These are phyloP conservation scores for Emmonsia crescens DNA, from an alignment of 2,329 filamentous ascomycete species.

Conservation along the genomic window DNA sequence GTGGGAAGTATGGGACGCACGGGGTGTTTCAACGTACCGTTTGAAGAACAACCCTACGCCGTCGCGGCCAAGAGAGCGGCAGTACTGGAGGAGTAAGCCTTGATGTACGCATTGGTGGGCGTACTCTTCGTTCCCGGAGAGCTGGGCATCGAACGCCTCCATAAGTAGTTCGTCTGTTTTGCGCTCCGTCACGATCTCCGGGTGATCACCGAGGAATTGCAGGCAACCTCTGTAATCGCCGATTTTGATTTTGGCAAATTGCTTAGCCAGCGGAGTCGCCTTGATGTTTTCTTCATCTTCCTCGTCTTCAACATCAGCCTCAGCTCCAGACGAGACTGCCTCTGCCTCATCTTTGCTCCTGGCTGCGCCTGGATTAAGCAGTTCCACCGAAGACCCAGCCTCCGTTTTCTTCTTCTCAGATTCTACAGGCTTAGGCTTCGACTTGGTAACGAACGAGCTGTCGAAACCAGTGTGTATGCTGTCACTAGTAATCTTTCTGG, in stretches of 20 bases:
- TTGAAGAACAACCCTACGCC: slow-evolving; percentile 93
- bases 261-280: slow-evolving; percentile 64
- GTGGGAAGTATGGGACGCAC: not conserved
- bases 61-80: slow-evolving; percentile 74
- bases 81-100: slow-evolving; percentile 86
- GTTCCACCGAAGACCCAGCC: slow-evolving; percentile 45
- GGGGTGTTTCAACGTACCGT: slow-evolving; percentile 41
- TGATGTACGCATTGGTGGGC: slow-evolving; percentile 86
- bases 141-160: slow-evolving; percentile 79
- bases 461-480: slow-evolving; percentile 81
- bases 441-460: slow-evolving; percentile 67
- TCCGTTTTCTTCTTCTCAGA: slow-evolving; percentile 27
- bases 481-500: slow-evolving; percentile 88
- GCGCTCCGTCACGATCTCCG: slow-evolving; percentile 65
- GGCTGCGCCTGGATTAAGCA: slow-evolving; percentile 56
- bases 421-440: slow-evolving; percentile 26
- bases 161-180: slow-evolving; percentile 87
- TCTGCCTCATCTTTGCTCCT: slow-evolving; percentile 18
- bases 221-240: slow-evolving; percentile 64
- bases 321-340: slow-evolving; percentile 45
- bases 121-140: slow-evolving; percentile 64
- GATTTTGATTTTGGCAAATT: slow-evolving; percentile 68
- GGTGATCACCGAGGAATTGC: slow-evolving; percentile 68
- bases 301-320: slow-evolving; percentile 48
- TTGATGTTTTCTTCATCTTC: slow-evolving; percentile 62